These are phyloP conservation scores for Aspergillus clavatus DNA, from an alignment of 2,329 filamentous ascomycete species.

Conservation along the genomic window DNA sequence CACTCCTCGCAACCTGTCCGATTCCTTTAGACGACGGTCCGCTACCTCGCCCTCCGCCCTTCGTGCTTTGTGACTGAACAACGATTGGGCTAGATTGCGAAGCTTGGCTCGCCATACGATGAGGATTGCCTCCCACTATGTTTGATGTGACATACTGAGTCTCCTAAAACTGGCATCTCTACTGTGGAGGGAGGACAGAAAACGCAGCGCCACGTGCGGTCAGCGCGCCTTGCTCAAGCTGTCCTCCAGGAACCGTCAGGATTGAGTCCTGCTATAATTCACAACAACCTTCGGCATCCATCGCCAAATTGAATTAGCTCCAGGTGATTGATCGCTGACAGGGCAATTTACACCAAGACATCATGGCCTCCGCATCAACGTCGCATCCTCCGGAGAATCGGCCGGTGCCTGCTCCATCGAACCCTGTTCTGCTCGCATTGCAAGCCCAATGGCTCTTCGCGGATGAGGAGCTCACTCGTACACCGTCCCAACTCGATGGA, in stretches of 20 bases:
- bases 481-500: constrained; percentile 80
- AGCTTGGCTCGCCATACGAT: constrained; percentile 14
- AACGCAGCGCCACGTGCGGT: not conserved
- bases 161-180: not conserved
- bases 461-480: constrained; percentile 72
- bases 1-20: too few species aligned
- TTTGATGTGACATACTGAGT: constrained; percentile 9
- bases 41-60: not conserved
- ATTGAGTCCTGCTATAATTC: not conserved
- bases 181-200: constrained; percentile 1
- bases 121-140: constrained; percentile 11
- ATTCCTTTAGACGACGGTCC: not conserved
- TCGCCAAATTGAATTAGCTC: not conserved
- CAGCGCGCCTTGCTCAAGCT: not conserved
- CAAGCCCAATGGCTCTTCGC: constrained; percentile 86
- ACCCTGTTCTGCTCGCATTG: constrained; percentile 48
- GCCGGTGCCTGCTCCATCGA: constrained; percentile 37
- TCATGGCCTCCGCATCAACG: constrained; percentile 28
- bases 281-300: not conserved
- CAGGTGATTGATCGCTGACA: not conserved
- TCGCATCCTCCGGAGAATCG: constrained; percentile 21
- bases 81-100: not conserved
- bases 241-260: not conserved
- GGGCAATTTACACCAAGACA: not conserved
- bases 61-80: not conserved